These are phyloP conservation scores for Plasmodium adleri DNA, from an alignment of 169 alveolate genomes.

Conservation along the genomic window DNA sequence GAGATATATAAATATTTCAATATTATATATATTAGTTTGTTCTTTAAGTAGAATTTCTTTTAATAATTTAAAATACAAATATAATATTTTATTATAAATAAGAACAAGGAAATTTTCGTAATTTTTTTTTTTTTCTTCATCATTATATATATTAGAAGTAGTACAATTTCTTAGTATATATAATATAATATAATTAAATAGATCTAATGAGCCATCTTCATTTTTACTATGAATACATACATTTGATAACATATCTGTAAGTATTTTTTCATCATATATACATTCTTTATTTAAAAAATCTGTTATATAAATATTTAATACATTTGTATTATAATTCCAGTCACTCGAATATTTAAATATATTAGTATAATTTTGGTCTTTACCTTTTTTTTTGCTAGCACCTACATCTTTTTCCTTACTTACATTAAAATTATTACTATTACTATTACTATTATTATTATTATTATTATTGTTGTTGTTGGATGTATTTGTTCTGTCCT, in stretches of 20 bases:
- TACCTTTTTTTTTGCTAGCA: background rate
- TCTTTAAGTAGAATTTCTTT: slow-evolving; percentile 55
- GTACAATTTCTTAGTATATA: slow-evolving; percentile 19
- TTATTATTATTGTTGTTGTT: background rate
- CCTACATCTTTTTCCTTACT: background rate
- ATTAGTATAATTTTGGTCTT: slow-evolving; percentile 1
- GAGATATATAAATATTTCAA: slow-evolving; percentile 40
- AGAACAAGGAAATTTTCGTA: slow-evolving; percentile 1
- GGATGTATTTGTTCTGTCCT: background rate
- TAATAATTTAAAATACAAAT: slow-evolving; percentile 35
- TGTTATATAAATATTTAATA: slow-evolving; percentile 38
- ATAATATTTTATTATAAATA: slow-evolving; percentile 33
- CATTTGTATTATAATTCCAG: slow-evolving; percentile 40
- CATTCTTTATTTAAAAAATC: slow-evolving; percentile 21
- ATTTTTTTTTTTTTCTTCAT: background rate
- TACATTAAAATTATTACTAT: background rate
- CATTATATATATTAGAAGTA: background rate
- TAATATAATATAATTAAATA: slow-evolving; percentile 28
- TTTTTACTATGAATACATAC: slow-evolving; percentile 9
- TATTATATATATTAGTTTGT: slow-evolving; percentile 12
- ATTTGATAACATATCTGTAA: background rate
- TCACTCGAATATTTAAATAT: slow-evolving; percentile 49
- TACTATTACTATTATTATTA: background rate
- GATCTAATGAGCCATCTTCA: slow-evolving; percentile 11
- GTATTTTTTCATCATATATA: slow-evolving; percentile 20